Conservation (phyloP, 345 rosid genomes). For the Combretum micranthum region DNA sequence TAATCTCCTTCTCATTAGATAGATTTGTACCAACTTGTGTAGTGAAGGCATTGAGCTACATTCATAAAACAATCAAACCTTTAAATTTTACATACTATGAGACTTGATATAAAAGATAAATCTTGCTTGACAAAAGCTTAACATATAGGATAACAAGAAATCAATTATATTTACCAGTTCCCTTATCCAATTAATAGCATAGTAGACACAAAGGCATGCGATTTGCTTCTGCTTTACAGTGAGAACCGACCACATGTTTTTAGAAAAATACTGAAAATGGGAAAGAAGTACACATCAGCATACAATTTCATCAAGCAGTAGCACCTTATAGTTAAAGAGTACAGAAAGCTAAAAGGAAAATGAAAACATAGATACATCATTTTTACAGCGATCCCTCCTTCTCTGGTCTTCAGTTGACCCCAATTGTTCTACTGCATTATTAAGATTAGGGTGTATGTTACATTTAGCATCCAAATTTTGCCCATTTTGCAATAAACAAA, state of each 20-base stretch:
- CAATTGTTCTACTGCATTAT: no score
- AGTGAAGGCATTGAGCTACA: constrained; percentile 78
- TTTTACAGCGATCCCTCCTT: no score
- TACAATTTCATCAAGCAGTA: not conserved
- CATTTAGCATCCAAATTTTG: no score
- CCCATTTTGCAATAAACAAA: no score
- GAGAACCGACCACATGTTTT: constrained; percentile 48
- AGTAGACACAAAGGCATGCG: constrained; percentile 53
- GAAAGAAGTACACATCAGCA: not conserved
- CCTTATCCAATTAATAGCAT: constrained; percentile 72
- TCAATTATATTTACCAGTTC: constrained; percentile 53
- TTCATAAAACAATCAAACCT: not conserved
- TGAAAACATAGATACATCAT: no score
- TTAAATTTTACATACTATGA: no score
- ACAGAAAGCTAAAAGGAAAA: no score
- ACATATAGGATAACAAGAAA: constrained; percentile 5
- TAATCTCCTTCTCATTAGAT: constrained; percentile 51
- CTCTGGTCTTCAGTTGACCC: no score
- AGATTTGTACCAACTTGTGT: constrained; percentile 62
- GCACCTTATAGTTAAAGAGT: not conserved
- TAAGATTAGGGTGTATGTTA: no score
- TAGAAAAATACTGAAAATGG: constrained; percentile 48
- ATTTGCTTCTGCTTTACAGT: constrained; percentile 62
- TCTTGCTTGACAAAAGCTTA: constrained; percentile 8
- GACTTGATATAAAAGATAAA: no score